These are phyloP conservation scores for Pseudomassariella vexata DNA, from an alignment of 2,329 filamentous ascomycete species.

Conservation along the genomic window DNA sequence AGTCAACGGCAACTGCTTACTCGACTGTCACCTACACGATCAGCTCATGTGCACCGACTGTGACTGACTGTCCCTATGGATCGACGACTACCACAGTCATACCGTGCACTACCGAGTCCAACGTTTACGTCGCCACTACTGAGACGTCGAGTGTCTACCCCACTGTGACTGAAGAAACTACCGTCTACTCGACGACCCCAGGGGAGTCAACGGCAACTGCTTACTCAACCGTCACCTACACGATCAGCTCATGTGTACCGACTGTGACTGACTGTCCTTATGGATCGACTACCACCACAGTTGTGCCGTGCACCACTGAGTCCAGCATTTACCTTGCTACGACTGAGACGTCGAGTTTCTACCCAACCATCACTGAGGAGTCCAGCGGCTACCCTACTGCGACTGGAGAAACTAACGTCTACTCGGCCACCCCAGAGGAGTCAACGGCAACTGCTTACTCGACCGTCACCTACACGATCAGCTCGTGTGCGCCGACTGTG, in stretches of 20 bases:
- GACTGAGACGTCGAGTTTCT: neutral
- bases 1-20: conserved; percentile 21
- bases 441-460: conserved; percentile 20
- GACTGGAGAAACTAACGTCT: neutral
- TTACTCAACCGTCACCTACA: conserved; percentile 19
- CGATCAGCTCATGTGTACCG: conserved; percentile 25
- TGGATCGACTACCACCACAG: conserved; percentile 18
- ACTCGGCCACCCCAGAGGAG: conserved; percentile 1
- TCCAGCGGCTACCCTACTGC: conserved; percentile 1
- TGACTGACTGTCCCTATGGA: conserved; percentile 21
- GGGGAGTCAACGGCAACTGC: too few relatives aligned
- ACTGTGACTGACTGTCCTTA: conserved; percentile 21
- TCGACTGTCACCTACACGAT: conserved; percentile 23
- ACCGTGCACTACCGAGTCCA: too few relatives aligned
- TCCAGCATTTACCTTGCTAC: conserved; percentile 1
- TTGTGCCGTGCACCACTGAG: neutral
- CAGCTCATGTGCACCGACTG: conserved; percentile 22
- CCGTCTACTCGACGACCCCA: too few relatives aligned
- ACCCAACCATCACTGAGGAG: conserved; percentile 1
- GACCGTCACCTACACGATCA: conserved; percentile 24
- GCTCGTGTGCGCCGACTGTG: conserved; percentile 18
- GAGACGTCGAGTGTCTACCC: too few relatives aligned
- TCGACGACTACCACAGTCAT: conserved; percentile 16
- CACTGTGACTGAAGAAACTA: too few relatives aligned
- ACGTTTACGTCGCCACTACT: too few relatives aligned